phyloP scores from a whole-genome alignment of 1,284 basidiomycete species.

The Gastroboletus turbinatus region DNA sequence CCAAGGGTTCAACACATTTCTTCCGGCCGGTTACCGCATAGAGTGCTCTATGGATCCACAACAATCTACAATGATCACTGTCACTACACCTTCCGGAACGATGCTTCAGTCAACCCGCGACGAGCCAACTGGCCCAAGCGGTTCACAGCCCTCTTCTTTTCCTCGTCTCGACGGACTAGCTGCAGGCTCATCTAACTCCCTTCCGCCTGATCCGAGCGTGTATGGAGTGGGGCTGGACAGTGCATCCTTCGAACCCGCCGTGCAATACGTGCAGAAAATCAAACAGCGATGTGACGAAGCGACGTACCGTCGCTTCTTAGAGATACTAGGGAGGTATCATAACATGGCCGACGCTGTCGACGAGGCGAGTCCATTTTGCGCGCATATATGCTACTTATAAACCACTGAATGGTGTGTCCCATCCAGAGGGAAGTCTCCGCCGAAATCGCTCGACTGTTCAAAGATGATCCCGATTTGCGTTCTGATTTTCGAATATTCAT shows the following conservation, averaged over 20 bases:
- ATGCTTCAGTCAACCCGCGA: slow-evolving; percentile 48
- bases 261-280: slow-evolving; percentile 96
- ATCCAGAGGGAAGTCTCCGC: slow-evolving; percentile 73
- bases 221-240: slow-evolving; percentile 36
- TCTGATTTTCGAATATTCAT: slow-evolving; percentile 93
- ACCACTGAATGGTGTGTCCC: slow-evolving; percentile 33
- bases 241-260: slow-evolving; percentile 66
- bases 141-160: slow-evolving; percentile 8
- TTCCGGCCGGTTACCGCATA: slow-evolving; percentile 93
- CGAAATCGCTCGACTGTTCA: slow-evolving; percentile 85
- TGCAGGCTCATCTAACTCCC: slow-evolving; percentile 7
- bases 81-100: slow-evolving; percentile 77
- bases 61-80: slow-evolving; percentile 72
- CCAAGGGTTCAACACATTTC: slow-evolving; percentile 97
- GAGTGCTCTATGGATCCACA: slow-evolving; percentile 66
- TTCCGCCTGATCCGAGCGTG: slow-evolving; percentile 22
- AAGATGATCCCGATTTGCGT: slow-evolving; percentile 85
- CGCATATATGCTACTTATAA: slow-evolving; percentile 42
- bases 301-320: slow-evolving; percentile 92
- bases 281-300: slow-evolving; percentile 94
- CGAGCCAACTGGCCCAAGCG: slow-evolving; percentile 28
- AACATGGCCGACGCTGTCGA: slow-evolving; percentile 57
- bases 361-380: slow-evolving; percentile 56
- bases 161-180: slow-evolving; percentile 13
- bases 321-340: slow-evolving; percentile 77